These are phyloP conservation scores for Fragilariopsis cylindrus DNA, from an alignment of 108 stramenopile species.

Conservation along the genomic window DNA sequence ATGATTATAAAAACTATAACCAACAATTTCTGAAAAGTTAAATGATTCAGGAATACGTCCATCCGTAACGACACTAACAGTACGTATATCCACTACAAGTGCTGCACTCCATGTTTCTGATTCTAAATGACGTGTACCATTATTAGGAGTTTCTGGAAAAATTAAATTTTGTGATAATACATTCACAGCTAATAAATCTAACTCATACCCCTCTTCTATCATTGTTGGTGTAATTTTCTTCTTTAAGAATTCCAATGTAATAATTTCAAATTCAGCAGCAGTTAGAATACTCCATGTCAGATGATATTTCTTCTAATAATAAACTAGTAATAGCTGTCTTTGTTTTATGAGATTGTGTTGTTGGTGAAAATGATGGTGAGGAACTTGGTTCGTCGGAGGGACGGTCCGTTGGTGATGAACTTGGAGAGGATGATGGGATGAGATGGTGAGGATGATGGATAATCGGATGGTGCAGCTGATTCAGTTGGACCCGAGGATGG, in stretches of 20 bases:
- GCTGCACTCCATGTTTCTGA: slow-evolving; percentile 5
- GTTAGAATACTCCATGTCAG: slow-evolving; percentile 24
- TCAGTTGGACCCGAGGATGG: slow-evolving; percentile 16
- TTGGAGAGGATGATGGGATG: slow-evolving; percentile 23
- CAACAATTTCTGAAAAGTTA: slow-evolving; percentile 14
- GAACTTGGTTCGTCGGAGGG: slow-evolving; percentile 18
- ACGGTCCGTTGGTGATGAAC: background rate
- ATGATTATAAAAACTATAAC: slow-evolving; percentile 27
- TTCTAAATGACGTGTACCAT: slow-evolving; percentile 10
- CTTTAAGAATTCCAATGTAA: slow-evolving; percentile 32
- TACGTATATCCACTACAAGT: slow-evolving; percentile 19
- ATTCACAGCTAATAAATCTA: slow-evolving; percentile 28
- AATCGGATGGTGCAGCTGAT: background rate
- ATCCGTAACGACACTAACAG: slow-evolving; percentile 27
- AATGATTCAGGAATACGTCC: slow-evolving; percentile 29
- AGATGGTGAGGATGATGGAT: background rate
- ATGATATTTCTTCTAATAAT: slow-evolving; percentile 20
- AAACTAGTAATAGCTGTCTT: slow-evolving; percentile 19
- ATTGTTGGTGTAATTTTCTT: background rate
- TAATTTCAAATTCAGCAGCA: slow-evolving; percentile 25
- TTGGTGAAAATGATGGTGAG: slow-evolving; percentile 20
- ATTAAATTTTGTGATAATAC: slow-evolving; percentile 26
- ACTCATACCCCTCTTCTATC: background rate
- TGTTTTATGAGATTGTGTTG: slow-evolving; percentile 23
- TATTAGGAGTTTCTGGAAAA: slow-evolving; percentile 12